Percentiles rank a stretch among this genome's conserved stretches.
Conservation (phyloP, 78 protist genomes). For the Acrasis kona region DNA sequence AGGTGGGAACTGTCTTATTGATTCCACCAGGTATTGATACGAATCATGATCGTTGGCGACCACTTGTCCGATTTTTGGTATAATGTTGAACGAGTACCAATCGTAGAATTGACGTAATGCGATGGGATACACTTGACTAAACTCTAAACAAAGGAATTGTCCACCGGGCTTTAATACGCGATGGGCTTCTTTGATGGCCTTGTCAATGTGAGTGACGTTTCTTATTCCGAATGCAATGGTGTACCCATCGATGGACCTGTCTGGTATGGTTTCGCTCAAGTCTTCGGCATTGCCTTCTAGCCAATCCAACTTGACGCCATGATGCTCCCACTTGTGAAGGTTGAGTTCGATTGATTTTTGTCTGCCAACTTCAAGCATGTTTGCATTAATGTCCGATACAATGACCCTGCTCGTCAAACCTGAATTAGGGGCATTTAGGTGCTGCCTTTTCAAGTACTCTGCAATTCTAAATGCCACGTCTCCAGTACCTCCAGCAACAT, state of each 20-base stretch:
- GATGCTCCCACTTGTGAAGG: not conserved
- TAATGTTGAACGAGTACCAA: conserved; percentile 60
- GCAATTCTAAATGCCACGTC: conserved; percentile 12
- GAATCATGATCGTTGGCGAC: conserved; percentile 56
- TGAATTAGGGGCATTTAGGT: conserved; percentile 3
- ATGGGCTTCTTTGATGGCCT: conserved; percentile 58
- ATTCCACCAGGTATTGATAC: conserved; percentile 74
- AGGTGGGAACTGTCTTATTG: conserved; percentile 69
- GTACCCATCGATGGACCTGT: conserved; percentile 56
- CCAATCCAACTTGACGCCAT: conserved; percentile 23
- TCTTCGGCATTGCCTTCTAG: conserved; percentile 57
- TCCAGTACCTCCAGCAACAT: conserved; percentile 86
- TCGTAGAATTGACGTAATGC: conserved; percentile 45
- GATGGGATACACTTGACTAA: conserved; percentile 51
- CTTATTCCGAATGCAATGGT: conserved; percentile 83
- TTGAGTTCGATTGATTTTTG: too few species aligned
- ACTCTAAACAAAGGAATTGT: conserved; percentile 69
- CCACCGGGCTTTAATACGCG: conserved; percentile 74
- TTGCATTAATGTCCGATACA: conserved; percentile 64
- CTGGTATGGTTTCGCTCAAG: conserved; percentile 36
- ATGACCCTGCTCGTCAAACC: not conserved
- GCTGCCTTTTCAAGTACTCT: conserved; percentile 8
- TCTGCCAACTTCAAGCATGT: conserved; percentile 64
- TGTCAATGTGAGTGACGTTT: conserved; percentile 54
- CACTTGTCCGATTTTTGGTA: conserved; percentile 72